These are phyloP conservation scores for Colletotrichum tropicicola DNA, from an alignment of 2,329 filamentous ascomycete genomes.

Conservation along the genomic window DNA sequence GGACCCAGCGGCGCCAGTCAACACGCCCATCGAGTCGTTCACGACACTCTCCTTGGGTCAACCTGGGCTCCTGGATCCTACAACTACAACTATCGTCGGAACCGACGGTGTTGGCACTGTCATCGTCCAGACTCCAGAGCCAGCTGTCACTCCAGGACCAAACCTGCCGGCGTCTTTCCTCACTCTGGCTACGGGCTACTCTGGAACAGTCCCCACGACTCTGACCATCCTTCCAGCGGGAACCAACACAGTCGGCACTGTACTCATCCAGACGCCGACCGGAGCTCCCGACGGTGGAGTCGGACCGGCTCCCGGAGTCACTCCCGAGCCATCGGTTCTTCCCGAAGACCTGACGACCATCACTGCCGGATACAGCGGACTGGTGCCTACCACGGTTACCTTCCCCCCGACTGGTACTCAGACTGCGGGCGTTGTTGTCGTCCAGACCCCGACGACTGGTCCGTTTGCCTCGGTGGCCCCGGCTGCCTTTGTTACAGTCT, in stretches of 20 bases:
- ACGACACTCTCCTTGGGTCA: neutral
- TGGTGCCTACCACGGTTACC: slow-evolving; percentile 8
- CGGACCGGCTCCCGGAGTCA: neutral
- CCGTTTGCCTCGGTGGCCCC: neutral
- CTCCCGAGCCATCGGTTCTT: neutral
- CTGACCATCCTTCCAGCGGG: neutral
- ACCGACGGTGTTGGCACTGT: neutral
- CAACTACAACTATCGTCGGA: neutral
- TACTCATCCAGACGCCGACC: slow-evolving; percentile 6
- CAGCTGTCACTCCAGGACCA: neutral
- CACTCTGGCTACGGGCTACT: neutral
- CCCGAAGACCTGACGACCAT: neutral
- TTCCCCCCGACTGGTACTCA: neutral
- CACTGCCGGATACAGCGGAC: neutral
- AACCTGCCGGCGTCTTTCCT: slow-evolving; percentile 3
- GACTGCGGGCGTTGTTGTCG: slow-evolving; percentile 1
- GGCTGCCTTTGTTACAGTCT: slow-evolving; percentile 7
- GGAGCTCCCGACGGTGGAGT: neutral
- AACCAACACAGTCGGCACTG: neutral
- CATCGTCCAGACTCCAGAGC: slow-evolving; percentile 13
- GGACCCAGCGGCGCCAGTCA: no score
- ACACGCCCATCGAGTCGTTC: no score
- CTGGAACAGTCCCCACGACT: neutral
- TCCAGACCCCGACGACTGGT: slow-evolving; percentile 4
- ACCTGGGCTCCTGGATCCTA: neutral